A percentile compares a stretch with the other conserved stretches of the same genome.
These are phyloP conservation scores for Penicillium expansum DNA, from an alignment of 2,329 filamentous ascomycete genomes.

Conservation along the genomic window DNA sequence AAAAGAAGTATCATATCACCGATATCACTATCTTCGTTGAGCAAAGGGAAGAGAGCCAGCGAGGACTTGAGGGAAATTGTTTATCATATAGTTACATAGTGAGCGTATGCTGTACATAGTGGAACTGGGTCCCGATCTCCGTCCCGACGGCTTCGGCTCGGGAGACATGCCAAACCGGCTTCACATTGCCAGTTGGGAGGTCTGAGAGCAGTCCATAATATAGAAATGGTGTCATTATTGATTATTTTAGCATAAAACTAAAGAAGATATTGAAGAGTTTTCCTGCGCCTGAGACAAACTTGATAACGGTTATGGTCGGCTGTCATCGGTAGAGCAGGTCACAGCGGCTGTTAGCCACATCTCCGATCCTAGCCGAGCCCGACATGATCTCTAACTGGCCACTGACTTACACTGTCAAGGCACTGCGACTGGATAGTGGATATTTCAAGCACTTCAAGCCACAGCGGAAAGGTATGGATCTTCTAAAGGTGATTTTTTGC, in stretches of 20 bases:
- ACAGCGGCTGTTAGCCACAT: slow-evolving; percentile 1
- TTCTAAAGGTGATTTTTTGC: neutral
- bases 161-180: neutral
- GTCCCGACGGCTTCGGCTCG: slow-evolving; percentile 4
- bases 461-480: slow-evolving; percentile 19
- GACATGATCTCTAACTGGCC: neutral
- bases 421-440: slow-evolving; percentile 5
- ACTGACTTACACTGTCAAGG: neutral
- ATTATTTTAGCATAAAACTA: neutral
- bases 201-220: neutral
- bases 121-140: neutral
- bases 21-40: too few relatives aligned
- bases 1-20: too few relatives aligned
- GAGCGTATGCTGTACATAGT: neutral
- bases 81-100: neutral
- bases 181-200: neutral
- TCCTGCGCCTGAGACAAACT: neutral
- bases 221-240: neutral
- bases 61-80: neutral
- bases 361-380: slow-evolving; percentile 5
- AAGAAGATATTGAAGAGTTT: neutral
- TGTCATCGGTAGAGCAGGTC: neutral
- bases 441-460: neutral
- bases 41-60: neutral
- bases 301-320: slow-evolving; percentile 13